Evolutionary conservation across 305 asterid genomes (phyloP).

Genomic region (Rubia balearica): DNA sequence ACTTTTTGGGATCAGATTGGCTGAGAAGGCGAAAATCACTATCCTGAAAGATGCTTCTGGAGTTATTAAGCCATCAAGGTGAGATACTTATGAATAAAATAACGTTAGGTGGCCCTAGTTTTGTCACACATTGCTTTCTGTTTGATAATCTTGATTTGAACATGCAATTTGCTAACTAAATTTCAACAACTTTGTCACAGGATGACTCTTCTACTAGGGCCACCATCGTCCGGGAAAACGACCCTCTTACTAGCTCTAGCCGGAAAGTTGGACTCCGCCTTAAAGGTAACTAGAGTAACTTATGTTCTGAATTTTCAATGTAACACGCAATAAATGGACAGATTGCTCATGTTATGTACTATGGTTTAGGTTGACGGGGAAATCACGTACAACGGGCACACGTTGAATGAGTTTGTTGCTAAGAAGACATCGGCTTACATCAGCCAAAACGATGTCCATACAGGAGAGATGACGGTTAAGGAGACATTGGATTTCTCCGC

Average conservation of each 20-base stretch:
- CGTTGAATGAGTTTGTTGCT: conserved; percentile 66
- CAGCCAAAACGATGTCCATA: conserved; percentile 91
- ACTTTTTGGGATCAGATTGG: conserved; percentile 30
- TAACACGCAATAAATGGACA: not conserved
- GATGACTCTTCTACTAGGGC: conserved; percentile 58
- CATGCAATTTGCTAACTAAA: not conserved
- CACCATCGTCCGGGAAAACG: conserved; percentile 62
- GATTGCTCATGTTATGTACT: not conserved
- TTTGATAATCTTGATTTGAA: not conserved
- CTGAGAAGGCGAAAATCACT: conserved; percentile 26
- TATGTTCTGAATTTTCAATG: not conserved
- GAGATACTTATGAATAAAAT: not conserved
- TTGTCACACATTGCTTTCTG: not conserved
- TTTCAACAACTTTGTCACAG: conserved; percentile 20
- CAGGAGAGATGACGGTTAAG: conserved; percentile 90
- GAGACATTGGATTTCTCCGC: conserved; percentile 95
- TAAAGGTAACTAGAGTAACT: conserved; percentile 28
- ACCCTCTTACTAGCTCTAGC: conserved; percentile 55
- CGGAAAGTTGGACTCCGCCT: conserved; percentile 40
- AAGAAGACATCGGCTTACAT: conserved; percentile 86
- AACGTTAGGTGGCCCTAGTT: not conserved
- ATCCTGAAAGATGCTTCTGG: conserved; percentile 42
- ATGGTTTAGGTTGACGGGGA: conserved; percentile 55
- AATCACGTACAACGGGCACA: conserved; percentile 74
- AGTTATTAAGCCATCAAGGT: conserved; percentile 45